A percentile compares a stretch with the other conserved stretches of the same genome.
phyloP scores from a whole-genome alignment of 306 rosid species.

The Dicorynia guianensis region DNA sequence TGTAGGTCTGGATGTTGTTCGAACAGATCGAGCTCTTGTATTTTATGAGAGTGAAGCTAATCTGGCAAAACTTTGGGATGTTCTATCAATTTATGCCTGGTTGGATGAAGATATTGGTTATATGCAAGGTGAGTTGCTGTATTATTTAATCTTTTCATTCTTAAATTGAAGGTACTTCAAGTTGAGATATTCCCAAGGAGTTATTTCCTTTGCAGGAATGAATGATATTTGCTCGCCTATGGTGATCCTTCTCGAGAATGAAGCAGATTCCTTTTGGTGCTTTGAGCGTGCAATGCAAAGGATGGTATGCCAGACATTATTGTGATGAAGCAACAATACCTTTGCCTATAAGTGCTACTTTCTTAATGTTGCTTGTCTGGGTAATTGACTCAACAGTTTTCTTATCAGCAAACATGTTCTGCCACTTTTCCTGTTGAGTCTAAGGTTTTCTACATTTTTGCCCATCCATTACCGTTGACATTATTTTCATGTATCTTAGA shows the following conservation, averaged over 20 bases:
- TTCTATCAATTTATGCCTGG: conserved; percentile 91
- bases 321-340: not conserved
- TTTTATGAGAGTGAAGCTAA: conserved; percentile 83
- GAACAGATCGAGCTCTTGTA: conserved; percentile 86
- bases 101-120: conserved; percentile 87
- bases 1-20: conserved; percentile 87
- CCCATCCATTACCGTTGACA: conserved; percentile 1
- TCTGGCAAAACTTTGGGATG: conserved; percentile 92
- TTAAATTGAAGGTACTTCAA: conserved; percentile 34
- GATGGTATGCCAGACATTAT: conserved; percentile 63
- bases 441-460: not conserved
- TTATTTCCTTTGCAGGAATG: conserved; percentile 74
- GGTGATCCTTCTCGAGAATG: conserved; percentile 79
- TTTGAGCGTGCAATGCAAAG: conserved; percentile 93
- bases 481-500: conserved; percentile 8
- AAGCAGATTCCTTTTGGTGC: conserved; percentile 95
- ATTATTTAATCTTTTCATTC: conserved; percentile 17
- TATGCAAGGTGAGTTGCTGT: conserved; percentile 73
- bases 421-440: not conserved
- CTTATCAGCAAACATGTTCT: not conserved
- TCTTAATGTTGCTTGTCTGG: conserved; percentile 32
- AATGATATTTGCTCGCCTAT: conserved; percentile 96
- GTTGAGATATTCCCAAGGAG: conserved; percentile 35
- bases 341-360: conserved; percentile 20
- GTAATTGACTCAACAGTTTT: not conserved